Conservation (phyloP, 1,139 yeast genomes). For the Taphrina confusa region DNA sequence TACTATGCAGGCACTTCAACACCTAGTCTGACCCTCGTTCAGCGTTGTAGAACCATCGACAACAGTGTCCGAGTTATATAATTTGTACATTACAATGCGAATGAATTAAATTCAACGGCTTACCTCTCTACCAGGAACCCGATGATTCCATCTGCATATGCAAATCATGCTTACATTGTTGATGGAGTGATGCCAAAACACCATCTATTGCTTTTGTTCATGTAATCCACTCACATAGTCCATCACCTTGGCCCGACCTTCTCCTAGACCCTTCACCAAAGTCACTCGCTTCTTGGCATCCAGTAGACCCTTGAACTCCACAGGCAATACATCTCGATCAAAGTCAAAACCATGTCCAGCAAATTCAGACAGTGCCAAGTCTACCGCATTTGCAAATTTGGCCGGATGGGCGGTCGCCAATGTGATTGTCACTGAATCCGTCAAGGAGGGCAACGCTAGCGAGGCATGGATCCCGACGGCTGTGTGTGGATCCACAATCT, state of each 20-base stretch:
- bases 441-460: constrained; percentile 44
- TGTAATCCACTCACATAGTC: constrained; percentile 25
- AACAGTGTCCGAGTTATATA: too few species aligned
- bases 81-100: too few species aligned
- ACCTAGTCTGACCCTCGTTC: too few species aligned
- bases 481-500: constrained; percentile 93
- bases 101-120: too few species aligned
- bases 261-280: constrained; percentile 58
- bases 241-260: constrained; percentile 30
- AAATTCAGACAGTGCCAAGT: constrained; percentile 65
- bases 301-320: constrained; percentile 72
- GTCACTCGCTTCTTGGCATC: constrained; percentile 73
- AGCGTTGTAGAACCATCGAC: too few species aligned
- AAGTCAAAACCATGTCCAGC: constrained; percentile 68
- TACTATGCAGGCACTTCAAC: too few species aligned
- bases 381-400: constrained; percentile 93
- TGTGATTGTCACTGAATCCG: constrained; percentile 62
- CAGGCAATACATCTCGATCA: constrained; percentile 85
- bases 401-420: constrained; percentile 98
- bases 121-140: too few species aligned
- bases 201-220: neutral
- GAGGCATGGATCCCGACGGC: constrained; percentile 90
- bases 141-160: too few species aligned
- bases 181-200: neutral
- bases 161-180: too few species aligned